phyloP scores from a whole-genome alignment of 371 early-diverging fungal genomes.

The Lichtheimia ramosa region DNA sequence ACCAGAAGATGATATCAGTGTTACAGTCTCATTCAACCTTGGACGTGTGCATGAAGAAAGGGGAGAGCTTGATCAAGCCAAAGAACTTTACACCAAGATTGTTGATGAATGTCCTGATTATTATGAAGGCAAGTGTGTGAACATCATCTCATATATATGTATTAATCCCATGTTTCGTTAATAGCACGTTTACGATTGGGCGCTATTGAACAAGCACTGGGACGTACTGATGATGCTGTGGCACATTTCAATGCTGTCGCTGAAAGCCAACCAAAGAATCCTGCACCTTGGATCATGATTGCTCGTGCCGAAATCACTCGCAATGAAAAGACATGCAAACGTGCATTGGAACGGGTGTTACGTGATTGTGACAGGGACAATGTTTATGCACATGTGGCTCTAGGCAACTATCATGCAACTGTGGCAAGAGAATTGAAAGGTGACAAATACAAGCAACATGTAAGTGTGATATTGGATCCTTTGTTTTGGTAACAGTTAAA shows the following conservation, averaged over 20 bases:
- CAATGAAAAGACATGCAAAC: conserved; percentile 64
- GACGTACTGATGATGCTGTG: conserved; percentile 59
- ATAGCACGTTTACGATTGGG: conserved; percentile 78
- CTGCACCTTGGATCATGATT: conserved; percentile 71
- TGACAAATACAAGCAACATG: conserved; percentile 30
- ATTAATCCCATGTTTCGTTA: background rate
- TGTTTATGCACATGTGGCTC: conserved; percentile 74
- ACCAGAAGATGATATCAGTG: conserved; percentile 22
- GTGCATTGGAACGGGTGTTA: conserved; percentile 77
- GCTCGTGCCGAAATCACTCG: conserved; percentile 64
- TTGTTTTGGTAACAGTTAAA: no score
- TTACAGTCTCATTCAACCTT: conserved; percentile 80
- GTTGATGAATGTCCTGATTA: conserved; percentile 72
- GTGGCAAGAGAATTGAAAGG: conserved; percentile 56
- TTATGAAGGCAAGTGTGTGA: conserved; percentile 46
- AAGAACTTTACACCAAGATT: conserved; percentile 63
- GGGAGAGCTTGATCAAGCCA: conserved; percentile 63
- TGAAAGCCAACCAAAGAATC: conserved; percentile 62
- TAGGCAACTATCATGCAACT: conserved; percentile 81
- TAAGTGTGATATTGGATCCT: conserved; percentile 19
- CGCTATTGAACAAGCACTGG: conserved; percentile 54
- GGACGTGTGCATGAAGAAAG: conserved; percentile 77
- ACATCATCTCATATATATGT: background rate
- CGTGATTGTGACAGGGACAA: conserved; percentile 79
- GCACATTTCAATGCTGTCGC: conserved; percentile 65